Base-by-base conservation (phyloP, 176 grass and related monocot genomes). In the Rhynchospora tenuis region DNA sequence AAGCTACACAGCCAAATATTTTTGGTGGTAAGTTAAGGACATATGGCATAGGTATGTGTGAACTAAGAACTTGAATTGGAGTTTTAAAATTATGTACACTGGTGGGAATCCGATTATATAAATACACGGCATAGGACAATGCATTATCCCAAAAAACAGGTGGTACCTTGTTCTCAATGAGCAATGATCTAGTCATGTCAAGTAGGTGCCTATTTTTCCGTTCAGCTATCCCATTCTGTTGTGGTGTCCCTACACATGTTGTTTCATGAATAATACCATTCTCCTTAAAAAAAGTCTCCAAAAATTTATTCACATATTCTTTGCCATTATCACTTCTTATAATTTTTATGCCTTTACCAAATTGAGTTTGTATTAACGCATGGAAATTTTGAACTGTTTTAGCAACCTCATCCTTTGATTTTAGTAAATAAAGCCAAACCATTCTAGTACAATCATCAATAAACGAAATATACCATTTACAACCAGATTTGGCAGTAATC, bases 341-440 rank as follows among this genome's bases (percentile, higher is more conserved):
- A 9, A 82, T 20, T 3, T 48, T 9, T 14, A 82, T 0, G 20
- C 64, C 51, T 12, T 8, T 44, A 4, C 9, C 10, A 48, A 64
- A 82, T 6, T 82, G 79, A 3, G 58, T 65, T 64, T 65, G 3
- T 13, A 82, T 26, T 24, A 63, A 45, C 1, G 0, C 22, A 44
- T 82, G 27, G 8, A 65, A 82, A 1, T 11, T 1, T 24, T 7
- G 4, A 23, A 82, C 62, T 2, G 64, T 10, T 0, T 16, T 1
- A 17, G 15, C 5, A 0, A 82, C 31, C 9, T 65, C 79, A 82
- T 64, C 3, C 15, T 65, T 65, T 0, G n/a, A 0, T 38, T 82
- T 82, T 9, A 82, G 2, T n/a, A 65, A n/a, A 23, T 64, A 82
- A 13, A 82, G 58, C 79, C 79, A 82, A 3, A 56, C 64, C 58